Percentiles rank a stretch among this genome's conserved stretches.
Conservation (phyloP, 2,329 filamentous ascomycete species). For the Pestalotiopsis sp. region DNA sequence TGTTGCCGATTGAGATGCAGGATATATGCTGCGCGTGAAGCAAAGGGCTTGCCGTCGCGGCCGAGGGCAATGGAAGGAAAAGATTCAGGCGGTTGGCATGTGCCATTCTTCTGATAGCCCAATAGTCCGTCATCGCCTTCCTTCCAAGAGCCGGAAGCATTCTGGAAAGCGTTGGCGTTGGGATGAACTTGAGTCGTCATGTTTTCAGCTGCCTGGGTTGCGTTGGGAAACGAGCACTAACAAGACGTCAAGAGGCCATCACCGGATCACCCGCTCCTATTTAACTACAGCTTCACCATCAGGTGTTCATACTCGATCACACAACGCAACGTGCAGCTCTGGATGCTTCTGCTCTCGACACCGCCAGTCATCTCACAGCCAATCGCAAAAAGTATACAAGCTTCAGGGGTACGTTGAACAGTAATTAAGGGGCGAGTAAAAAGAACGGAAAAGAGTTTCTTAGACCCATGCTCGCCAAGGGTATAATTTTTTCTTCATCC, state of each 20-base stretch:
- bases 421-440: not conserved
- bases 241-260: not conserved
- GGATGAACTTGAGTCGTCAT: constrained; percentile 12
- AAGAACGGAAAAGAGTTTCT: not conserved
- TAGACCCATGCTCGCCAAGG: not conserved
- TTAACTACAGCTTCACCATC: not conserved
- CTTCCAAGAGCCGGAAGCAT: constrained; percentile 26
- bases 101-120: not conserved
- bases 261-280: not conserved
- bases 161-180: constrained; percentile 18
- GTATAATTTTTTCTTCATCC: not conserved
- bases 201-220: not conserved
- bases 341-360: not conserved
- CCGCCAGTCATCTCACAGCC: not conserved
- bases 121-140: constrained; percentile 17
- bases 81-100: not conserved
- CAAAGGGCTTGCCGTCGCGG: constrained; percentile 9
- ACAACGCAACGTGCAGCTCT: not conserved
- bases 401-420: not conserved
- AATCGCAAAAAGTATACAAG: not conserved
- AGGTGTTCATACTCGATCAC: not conserved
- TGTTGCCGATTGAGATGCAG: constrained; percentile 18
- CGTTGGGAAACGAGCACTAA: not conserved
- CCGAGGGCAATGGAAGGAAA: not conserved
- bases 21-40: not conserved